Evolutionary conservation across 2,329 filamentous ascomycete species (phyloP), one percentile per base, ranked within the genome.

Genomic region (Penicillium digitatum): DNA sequence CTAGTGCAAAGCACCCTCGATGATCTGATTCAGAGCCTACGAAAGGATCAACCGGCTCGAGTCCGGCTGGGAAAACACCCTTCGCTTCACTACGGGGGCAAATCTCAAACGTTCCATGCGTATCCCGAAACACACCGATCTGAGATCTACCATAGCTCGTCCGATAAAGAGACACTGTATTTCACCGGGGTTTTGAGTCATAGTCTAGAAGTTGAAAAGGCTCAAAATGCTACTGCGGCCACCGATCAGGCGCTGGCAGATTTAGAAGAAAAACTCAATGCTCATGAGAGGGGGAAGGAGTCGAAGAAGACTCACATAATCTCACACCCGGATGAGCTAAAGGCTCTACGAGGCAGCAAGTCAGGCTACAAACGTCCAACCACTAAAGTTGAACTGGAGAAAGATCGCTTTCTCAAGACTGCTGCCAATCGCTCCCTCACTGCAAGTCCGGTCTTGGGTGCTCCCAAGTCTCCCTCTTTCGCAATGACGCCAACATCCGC

Each of bases 171-270:
- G 58, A 76, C 77, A 54, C 69, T 84, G 65, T 79, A 78, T 56
- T 85, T 85, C 63, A 73, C 79, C 26, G 82, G 82, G 40, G 68
- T 82, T 24, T 73, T 86, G 62, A 82, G 79, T 68, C 82, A 86
- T 66, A 80, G 74, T 58, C 75, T 85, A 34, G 76, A 78, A 61
- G 78, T 83, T 34, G 76, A 81, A 64, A 80, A 80, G 69, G 79
- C 79, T 37, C 76, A 80, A 67, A 75, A 80, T 66, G 79, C 76
- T 34, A 81, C 79, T 40, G 79, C 80, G 27, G 81, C 79, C 57
- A 79, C 79, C 37, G 84, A 87, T 68, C 79, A 81, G 56, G 84
- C 84, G 27, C 70, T 86, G 69, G 81, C 81, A 50, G 79, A 78
- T 37, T 74, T 87, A 51, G 79, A 84, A 69, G 82, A 77, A 67